Conservation (phyloP, 352 stramenopile genomes). For the Phytophthora hybrid region DNA sequence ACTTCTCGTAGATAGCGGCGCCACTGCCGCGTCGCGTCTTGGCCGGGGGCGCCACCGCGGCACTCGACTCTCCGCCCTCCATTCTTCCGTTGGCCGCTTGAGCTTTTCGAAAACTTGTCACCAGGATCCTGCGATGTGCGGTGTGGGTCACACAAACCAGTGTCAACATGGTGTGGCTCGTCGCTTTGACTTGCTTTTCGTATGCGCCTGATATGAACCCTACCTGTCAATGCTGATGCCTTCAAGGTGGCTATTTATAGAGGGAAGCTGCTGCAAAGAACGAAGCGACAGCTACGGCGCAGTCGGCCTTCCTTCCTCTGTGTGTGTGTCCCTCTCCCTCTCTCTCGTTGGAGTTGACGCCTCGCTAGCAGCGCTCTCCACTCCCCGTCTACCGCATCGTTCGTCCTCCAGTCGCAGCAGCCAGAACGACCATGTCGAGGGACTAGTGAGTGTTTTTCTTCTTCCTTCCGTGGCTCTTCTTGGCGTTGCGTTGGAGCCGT, state of each 20-base stretch:
- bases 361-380: constrained; percentile 6
- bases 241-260: constrained; percentile 42
- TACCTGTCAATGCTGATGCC: constrained; percentile 29
- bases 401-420: constrained; percentile 3
- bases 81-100: constrained; percentile 23
- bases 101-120: constrained; percentile 17
- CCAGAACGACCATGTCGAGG: constrained; percentile 66
- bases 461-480: constrained; percentile 8
- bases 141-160: constrained; percentile 25
- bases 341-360: neutral
- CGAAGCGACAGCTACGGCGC: constrained; percentile 16
- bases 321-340: neutral
- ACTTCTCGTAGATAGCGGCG: constrained; percentile 52
- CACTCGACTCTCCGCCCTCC: constrained; percentile 35
- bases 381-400: neutral
- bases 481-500: neutral
- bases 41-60: constrained; percentile 14
- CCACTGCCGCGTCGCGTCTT: constrained; percentile 35
- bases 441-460: constrained; percentile 69
- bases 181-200: constrained; percentile 23
- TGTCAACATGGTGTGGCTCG: neutral
- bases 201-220: constrained; percentile 31
- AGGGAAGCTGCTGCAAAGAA: constrained; percentile 17
- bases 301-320: constrained; percentile 17
- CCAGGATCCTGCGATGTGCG: constrained; percentile 1